Evolutionary conservation across 2,329 filamentous ascomycete species (phyloP), one percentile per base, ranked within the genome.

Genomic region (Curvularia spicifera): DNA sequence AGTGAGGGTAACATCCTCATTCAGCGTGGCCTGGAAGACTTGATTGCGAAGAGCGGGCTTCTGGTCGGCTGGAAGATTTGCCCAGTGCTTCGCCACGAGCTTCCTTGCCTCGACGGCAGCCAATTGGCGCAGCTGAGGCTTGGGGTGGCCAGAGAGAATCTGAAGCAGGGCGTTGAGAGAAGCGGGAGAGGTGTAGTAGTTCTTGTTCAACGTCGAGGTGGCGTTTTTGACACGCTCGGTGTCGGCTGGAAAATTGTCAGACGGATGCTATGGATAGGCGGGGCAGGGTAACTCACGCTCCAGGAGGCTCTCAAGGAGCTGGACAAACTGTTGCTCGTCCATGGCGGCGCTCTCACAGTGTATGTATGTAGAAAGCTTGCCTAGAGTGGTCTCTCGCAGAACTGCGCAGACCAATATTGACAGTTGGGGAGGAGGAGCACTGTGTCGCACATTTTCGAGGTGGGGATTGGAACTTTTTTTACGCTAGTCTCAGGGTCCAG

Each of bases 61-160:
- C 82, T 97, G 89, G 63, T 88, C 85, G 55, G 84, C 84, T 37
- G 89, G 80, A 12, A 96, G 84, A 61, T 85, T 83, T 58, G 86
- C 80, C 95, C 95, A 99, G 82, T 96, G 93, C 82, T 91, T 96
- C 67, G 84, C 79, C 39, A 95, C 90, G 45, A 96, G 84, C 71
- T 92, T 89, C 60, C 92, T 84, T 29, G 91, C 90, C 84, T 98
- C 93, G 64, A 98, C 92, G 52, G 93, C 91, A 52, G 95, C 93
- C 66, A 96, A 85, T 83, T 98, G 95, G 72, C 93, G 90, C 55
- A 97, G 84, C 67, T 88, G 86, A 46, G 85, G 77, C 73, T 84
- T 82, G 60, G 88, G 83, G 78, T 97, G 89, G 57, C 89, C 91
- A 70, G 92, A 90, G 68, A 96, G 85, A 72, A 97, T 88, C 80